phyloP scores from a whole-genome alignment of 1,284 basidiomycete genomes.

The Sanguinoderma infundibulare region DNA sequence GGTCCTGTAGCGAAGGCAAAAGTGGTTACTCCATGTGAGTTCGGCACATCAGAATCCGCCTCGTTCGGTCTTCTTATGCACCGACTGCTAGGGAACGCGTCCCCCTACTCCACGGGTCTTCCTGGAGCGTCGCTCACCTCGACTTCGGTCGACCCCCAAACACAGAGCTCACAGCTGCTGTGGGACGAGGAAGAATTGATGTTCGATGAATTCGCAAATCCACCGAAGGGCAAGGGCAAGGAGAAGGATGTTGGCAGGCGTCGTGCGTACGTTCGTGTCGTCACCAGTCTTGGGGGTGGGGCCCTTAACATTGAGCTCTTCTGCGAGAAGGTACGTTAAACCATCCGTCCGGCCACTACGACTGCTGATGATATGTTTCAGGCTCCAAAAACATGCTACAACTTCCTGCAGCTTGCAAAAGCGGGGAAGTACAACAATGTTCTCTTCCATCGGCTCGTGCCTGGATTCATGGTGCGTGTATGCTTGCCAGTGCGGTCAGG shows the following conservation, averaged over 20 bases:
- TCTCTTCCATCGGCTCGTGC: constrained; percentile 92
- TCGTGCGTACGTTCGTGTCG: constrained; percentile 88
- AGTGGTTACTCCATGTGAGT: constrained; percentile 67
- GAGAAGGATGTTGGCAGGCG: constrained; percentile 91
- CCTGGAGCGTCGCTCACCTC: constrained; percentile 94
- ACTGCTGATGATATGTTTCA: constrained; percentile 34
- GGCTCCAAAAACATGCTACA: constrained; percentile 98
- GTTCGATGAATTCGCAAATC: constrained; percentile 87
- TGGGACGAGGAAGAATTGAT: constrained; percentile 96
- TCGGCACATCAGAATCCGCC: neutral
- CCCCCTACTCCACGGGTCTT: constrained; percentile 89
- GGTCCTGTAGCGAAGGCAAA: constrained; percentile 52
- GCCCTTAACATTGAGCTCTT: constrained; percentile 92
- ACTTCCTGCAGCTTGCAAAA: constrained; percentile 92
- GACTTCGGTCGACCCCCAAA: constrained; percentile 86
- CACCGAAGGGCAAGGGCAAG: constrained; percentile 81
- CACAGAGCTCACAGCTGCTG: constrained; percentile 77
- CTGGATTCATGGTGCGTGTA: constrained; percentile 89
- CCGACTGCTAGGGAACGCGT: constrained; percentile 79
- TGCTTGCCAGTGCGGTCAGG: neutral
- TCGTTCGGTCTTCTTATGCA: neutral
- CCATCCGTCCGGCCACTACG: neutral
- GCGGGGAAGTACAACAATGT: constrained; percentile 90
- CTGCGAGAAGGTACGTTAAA: constrained; percentile 76
- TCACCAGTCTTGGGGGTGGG: constrained; percentile 87